These are phyloP conservation scores for Candolleomyces efflorescens DNA, from an alignment of 768 basidiomycete species.

Conservation along the genomic window DNA sequence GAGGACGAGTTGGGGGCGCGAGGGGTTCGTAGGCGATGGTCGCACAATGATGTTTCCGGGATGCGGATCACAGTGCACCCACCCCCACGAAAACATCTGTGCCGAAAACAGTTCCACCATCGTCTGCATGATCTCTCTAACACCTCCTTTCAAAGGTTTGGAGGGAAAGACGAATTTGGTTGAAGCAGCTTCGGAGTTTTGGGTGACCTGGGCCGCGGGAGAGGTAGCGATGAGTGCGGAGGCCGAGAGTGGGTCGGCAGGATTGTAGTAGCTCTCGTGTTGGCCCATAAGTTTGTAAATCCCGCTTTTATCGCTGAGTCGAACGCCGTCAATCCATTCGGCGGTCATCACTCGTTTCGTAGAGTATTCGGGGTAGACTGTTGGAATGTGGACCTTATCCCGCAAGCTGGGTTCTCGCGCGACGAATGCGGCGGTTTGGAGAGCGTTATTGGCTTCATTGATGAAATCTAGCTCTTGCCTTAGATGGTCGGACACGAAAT, in stretches of 20 bases:
- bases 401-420: conserved; percentile 65
- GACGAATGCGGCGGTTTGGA: conserved; percentile 63
- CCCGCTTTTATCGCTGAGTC: conserved; percentile 59
- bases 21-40: conserved; percentile 43
- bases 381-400: conserved; percentile 74
- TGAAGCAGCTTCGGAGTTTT: conserved; percentile 4
- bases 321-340: conserved; percentile 81
- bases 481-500: conserved; percentile 78
- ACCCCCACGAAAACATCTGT: conserved; percentile 91
- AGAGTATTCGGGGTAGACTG: conserved; percentile 64
- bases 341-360: conserved; percentile 79
- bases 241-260: neutral
- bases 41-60: conserved; percentile 79
- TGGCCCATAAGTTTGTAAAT: conserved; percentile 60
- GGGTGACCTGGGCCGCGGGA: neutral
- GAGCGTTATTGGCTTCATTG: conserved; percentile 75
- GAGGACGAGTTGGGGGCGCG: conserved; percentile 63
- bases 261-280: conserved; percentile 10
- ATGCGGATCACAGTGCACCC: conserved; percentile 77
- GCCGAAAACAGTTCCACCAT: conserved; percentile 87
- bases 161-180: conserved; percentile 21
- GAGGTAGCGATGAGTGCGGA: conserved; percentile 5
- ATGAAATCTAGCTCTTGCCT: conserved; percentile 80
- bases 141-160: conserved; percentile 54
- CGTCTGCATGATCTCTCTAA: conserved; percentile 69